Base-by-base conservation (phyloP, 1,284 basidiomycete species). In the Trichosporon asahii region DNA sequence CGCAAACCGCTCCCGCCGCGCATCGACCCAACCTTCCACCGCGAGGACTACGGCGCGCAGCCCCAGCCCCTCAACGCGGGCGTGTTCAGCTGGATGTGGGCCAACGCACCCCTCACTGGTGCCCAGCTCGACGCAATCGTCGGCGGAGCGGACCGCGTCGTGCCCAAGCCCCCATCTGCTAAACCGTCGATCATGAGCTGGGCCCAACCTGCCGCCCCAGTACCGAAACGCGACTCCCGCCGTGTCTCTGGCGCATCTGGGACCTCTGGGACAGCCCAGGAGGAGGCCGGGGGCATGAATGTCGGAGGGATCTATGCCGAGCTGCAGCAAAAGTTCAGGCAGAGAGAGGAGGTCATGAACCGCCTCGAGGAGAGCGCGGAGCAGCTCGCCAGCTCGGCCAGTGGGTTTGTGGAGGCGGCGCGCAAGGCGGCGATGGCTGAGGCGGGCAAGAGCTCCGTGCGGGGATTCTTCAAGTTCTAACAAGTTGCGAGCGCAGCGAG, bases 41-140 rank as follows among this genome's bases (percentile, higher is more conserved):
- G 79, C 55, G 73, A 70, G 21, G 72, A 77, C 0, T 60, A 82
- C 1, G 80, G 81, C 6, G 55, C 79, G 3, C 81, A 83, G 57
- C 84, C 84, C 2, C 67, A 75, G 21, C 82, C 83, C 1, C 37
- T 81, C 18, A 74, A 70, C 14, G 75, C 79, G 6, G 77, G 74
- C 9, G 72, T 70, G 15, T 74, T 81, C 8, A 76, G 78, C 0
- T 85, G 84, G 84, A 79, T 85, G 37, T 84, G 83, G 84, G 83
- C 82, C 15, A 79, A 78, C 4, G 82, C 77, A 9, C 79, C 81
- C 0, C 71, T 85, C 66, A 83, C 82, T 0, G 84, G 83, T 1
- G 75, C 78, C 11, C 78, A 78, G 35, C 75, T 84, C 2, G 84
- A 85, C 69, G 63, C 77, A 3, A 69, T 84, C 14, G 29, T 65